A percentile compares a stretch with the other conserved stretches of the same genome.
Conservation (phyloP, 805 yeast genomes). For the Saccharomycopsis sp. region DNA sequence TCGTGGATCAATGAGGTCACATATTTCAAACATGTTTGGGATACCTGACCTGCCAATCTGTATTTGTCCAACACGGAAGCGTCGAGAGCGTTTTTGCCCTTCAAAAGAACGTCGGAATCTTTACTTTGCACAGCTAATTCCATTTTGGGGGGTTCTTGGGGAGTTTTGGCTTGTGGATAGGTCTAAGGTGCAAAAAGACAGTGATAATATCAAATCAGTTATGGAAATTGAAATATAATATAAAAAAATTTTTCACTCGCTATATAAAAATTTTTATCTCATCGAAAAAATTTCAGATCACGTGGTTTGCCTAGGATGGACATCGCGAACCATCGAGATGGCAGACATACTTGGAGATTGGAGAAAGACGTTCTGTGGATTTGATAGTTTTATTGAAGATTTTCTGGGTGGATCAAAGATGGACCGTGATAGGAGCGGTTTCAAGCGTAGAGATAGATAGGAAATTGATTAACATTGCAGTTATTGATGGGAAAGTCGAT, state of each 20-base stretch:
- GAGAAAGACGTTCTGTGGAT: too few species aligned
- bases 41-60: slow-evolving; percentile 80
- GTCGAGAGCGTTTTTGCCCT: slow-evolving; percentile 62
- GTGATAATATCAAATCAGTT: background rate
- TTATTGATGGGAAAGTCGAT: too few species aligned
- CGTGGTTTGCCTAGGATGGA: too few species aligned
- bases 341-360: too few species aligned
- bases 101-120: slow-evolving; percentile 65
- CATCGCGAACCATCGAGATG: too few species aligned
- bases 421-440: too few species aligned
- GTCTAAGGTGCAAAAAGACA: too few species aligned
- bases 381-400: too few species aligned
- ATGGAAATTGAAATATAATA: background rate
- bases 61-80: slow-evolving; percentile 68
- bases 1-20: slow-evolving; percentile 61
- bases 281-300: background rate
- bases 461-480: too few species aligned
- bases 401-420: too few species aligned
- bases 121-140: slow-evolving; percentile 70
- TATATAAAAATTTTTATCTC: background rate
- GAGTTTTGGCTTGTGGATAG: background rate
- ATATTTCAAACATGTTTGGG: slow-evolving; percentile 74
- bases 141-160: slow-evolving; percentile 33
- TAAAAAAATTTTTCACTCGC: background rate
- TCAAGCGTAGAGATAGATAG: too few species aligned